Percentiles rank a stretch among this genome's conserved stretches.
Evolutionary conservation across 495 filamentous ascomycete genomes (phyloP).

Genomic region (Lineolata rhizophorae): DNA sequence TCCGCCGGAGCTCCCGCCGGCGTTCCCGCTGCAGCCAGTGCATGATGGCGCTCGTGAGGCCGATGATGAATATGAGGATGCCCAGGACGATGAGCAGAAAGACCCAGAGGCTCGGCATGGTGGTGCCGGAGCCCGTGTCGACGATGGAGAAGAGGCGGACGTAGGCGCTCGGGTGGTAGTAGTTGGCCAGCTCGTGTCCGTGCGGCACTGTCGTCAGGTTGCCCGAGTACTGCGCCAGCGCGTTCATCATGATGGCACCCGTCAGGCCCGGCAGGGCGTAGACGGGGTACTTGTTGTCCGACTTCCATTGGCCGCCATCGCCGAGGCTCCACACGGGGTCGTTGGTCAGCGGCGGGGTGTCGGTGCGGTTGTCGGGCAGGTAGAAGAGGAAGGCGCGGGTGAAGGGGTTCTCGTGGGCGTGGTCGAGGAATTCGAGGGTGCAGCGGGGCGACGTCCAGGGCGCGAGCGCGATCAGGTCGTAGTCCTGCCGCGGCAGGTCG

Average conservation of each 20-base stretch:
- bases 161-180: constrained; percentile 20
- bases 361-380: constrained; percentile 31
- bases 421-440: constrained; percentile 37
- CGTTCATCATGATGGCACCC: constrained; percentile 44
- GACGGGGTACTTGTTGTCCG: constrained; percentile 44
- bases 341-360: constrained; percentile 34
- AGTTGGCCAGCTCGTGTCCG: constrained; percentile 28
- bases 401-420: constrained; percentile 31
- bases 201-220: constrained; percentile 36
- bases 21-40: constrained; percentile 48
- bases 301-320: constrained; percentile 41
- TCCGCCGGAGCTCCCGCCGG: constrained; percentile 37
- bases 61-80: constrained; percentile 42
- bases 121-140: too few species aligned
- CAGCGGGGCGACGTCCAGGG: constrained; percentile 68
- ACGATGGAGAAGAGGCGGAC: constrained; percentile 23
- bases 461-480: constrained; percentile 53
- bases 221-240: constrained; percentile 54
- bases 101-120: constrained; percentile 53
- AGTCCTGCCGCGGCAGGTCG: constrained; percentile 33
- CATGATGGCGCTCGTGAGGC: constrained; percentile 44
- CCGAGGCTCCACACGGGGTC: constrained; percentile 43
- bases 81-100: constrained; percentile 65
- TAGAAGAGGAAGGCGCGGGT: constrained; percentile 57
- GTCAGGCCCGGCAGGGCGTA: constrained; percentile 54